Evolutionary conservation across 23 red algal species (phyloP).

Genomic region (Cyanidium caldarium): DNA sequence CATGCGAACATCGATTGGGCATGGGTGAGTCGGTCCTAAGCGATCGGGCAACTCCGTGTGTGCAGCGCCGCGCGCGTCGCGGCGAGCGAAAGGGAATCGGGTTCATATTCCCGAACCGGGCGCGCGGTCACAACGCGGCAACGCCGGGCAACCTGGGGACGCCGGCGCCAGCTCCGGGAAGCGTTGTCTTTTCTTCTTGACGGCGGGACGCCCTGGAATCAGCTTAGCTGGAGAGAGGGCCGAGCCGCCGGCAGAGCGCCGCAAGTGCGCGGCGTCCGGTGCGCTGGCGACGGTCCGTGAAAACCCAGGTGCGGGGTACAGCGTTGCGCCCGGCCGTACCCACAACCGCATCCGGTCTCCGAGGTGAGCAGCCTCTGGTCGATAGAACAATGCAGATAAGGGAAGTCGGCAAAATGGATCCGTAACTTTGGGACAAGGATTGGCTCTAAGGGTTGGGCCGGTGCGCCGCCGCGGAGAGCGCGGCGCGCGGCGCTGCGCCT

Average conservation of each 20-base stretch:
- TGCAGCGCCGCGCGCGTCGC: slow-evolving; percentile 10
- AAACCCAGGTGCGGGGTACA: slow-evolving; percentile 15
- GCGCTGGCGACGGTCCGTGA: slow-evolving; percentile 45
- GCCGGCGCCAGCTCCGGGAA: slow-evolving; percentile 26
- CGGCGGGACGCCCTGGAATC: slow-evolving; percentile 41
- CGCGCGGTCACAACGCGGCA: slow-evolving; percentile 26
- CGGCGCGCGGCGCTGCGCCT: neutral
- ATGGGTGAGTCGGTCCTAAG: slow-evolving; percentile 39
- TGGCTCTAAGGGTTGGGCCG: slow-evolving; percentile 32
- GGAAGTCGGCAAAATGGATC: slow-evolving; percentile 37
- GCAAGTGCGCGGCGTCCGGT: slow-evolving; percentile 32
- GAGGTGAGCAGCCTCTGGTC: slow-evolving; percentile 58
- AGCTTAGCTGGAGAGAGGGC: slow-evolving; percentile 62
- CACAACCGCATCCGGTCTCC: slow-evolving; percentile 67
- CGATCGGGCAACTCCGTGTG: slow-evolving; percentile 23
- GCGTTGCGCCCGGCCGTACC: slow-evolving; percentile 44
- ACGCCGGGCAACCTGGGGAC: slow-evolving; percentile 32
- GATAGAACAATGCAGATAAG: slow-evolving; percentile 31
- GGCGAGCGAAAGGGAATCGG: slow-evolving; percentile 69
- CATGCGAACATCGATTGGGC: slow-evolving; percentile 82
- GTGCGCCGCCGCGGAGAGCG: neutral
- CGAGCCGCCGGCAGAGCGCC: slow-evolving; percentile 18
- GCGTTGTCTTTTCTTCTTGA: slow-evolving; percentile 59
- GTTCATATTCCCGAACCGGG: slow-evolving; percentile 66
- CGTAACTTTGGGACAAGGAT: slow-evolving; percentile 36